These are phyloP conservation scores for Fusarium sp. DNA, from an alignment of 2,329 filamentous ascomycete species.

Conservation along the genomic window DNA sequence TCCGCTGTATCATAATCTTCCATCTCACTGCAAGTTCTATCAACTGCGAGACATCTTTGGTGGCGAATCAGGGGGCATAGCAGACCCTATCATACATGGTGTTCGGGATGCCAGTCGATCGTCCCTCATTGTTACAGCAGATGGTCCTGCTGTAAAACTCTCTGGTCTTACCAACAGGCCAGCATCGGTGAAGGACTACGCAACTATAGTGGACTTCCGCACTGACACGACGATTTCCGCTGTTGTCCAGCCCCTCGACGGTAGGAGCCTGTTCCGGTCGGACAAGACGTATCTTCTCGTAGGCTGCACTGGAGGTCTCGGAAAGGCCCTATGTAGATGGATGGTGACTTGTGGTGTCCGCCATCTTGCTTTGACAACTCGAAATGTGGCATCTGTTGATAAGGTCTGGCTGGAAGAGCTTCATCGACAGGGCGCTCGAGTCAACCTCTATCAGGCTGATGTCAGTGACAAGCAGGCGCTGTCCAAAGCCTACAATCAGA, in stretches of 20 bases:
- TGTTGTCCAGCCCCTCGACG: neutral
- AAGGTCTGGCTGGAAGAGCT: neutral
- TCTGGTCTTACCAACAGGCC: neutral
- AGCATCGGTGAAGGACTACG: neutral
- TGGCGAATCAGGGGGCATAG: neutral
- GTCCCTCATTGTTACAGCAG: neutral
- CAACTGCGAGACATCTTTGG: neutral
- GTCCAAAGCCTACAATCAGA: constrained; percentile 11
- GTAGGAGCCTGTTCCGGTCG: neutral
- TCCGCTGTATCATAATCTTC: neutral
- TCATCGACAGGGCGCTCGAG: neutral
- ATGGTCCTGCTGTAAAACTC: neutral
- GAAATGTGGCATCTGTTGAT: neutral
- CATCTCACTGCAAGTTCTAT: neutral
- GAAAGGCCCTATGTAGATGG: constrained; percentile 4
- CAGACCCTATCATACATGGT: neutral
- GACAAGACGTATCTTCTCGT: constrained; percentile 3
- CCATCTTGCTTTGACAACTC: constrained; percentile 5
- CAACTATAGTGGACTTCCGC: neutral
- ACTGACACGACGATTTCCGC: neutral
- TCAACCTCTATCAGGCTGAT: constrained; percentile 14
- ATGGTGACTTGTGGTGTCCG: constrained; percentile 1
- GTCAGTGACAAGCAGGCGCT: constrained; percentile 26
- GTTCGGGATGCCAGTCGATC: constrained; percentile 1
- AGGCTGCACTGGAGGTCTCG: constrained; percentile 5